phyloP scores from a whole-genome alignment of 1,139 yeast genomes.

The Lodderomyces parapsilosis region DNA sequence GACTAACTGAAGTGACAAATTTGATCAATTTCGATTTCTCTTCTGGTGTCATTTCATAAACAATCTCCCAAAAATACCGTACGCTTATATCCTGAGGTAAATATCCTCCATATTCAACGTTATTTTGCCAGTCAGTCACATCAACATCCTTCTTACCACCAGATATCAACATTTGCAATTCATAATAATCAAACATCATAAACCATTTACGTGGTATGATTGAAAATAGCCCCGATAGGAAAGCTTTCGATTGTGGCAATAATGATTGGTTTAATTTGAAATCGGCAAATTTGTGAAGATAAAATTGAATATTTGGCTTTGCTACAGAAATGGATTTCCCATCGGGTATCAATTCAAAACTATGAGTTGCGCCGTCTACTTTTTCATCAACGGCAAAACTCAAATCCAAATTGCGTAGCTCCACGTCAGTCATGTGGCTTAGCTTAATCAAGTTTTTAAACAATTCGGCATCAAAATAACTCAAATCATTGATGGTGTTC shows the following conservation, averaged over 20 bases:
- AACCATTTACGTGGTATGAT: constrained; percentile 76
- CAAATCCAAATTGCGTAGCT: constrained; percentile 58
- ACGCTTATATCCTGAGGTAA: constrained; percentile 57
- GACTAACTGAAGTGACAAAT: constrained; percentile 87
- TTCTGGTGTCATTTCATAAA: constrained; percentile 61
- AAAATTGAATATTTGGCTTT: constrained; percentile 63
- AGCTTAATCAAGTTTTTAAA: constrained; percentile 66
- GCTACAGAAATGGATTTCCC: constrained; percentile 61
- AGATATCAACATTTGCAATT: constrained; percentile 79
- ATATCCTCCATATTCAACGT: constrained; percentile 72
- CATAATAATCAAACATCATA: constrained; percentile 78
- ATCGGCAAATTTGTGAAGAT: constrained; percentile 75
- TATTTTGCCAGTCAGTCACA: constrained; percentile 60
- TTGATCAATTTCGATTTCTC: constrained; percentile 67
- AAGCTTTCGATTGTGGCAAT: constrained; percentile 57
- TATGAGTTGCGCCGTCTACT: constrained; percentile 33
- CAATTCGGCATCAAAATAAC: constrained; percentile 65
- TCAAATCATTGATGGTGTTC: constrained; percentile 76
- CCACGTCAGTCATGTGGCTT: constrained; percentile 53
- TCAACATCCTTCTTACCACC: constrained; percentile 75
- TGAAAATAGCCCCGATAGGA: constrained; percentile 68
- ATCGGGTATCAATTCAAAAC: constrained; percentile 53
- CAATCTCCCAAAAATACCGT: constrained; percentile 69
- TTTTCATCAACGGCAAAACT: constrained; percentile 61
- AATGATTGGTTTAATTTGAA: constrained; percentile 71